Percentiles rank a stretch among this genome's conserved stretches.
Conservation (phyloP, 129 eudicot genomes). For the Flaveria trinervia region DNA sequence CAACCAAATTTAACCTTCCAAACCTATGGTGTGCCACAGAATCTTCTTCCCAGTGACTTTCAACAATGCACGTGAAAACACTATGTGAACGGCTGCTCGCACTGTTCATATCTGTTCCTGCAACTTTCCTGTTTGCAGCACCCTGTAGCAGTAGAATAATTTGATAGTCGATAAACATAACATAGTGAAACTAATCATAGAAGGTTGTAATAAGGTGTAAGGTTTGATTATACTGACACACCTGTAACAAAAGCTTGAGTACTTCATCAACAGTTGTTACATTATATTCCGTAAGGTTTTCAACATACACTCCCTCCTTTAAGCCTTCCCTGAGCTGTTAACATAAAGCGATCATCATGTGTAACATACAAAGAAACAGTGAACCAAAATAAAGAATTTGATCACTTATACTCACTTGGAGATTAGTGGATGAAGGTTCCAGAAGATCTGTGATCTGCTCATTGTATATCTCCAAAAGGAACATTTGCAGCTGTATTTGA, state of each 20-base stretch:
- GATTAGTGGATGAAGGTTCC: slow-evolving; percentile 80
- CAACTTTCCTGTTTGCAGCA: slow-evolving; percentile 82
- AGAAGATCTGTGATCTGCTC: slow-evolving; percentile 91
- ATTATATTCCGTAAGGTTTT: slow-evolving; percentile 64
- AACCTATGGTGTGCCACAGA: slow-evolving; percentile 71
- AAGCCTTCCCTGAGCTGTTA: slow-evolving; percentile 79
- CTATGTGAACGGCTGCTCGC: slow-evolving; percentile 95
- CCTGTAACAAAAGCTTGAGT: slow-evolving; percentile 78
- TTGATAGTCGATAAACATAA: slow-evolving; percentile 18
- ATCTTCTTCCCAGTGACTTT: slow-evolving; percentile 90
- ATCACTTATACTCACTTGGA: slow-evolving; percentile 54
- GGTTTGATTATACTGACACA: slow-evolving; percentile 35
- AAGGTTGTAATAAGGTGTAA: slow-evolving; percentile 2
- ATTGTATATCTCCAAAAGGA: slow-evolving; percentile 91
- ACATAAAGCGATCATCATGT: slow-evolving; percentile 16
- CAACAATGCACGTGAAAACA: slow-evolving; percentile 84
- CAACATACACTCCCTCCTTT: slow-evolving; percentile 88
- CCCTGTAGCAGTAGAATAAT: slow-evolving; percentile 49
- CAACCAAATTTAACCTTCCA: slow-evolving; percentile 87
- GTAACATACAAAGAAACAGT: slow-evolving; percentile 12
- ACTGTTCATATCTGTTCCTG: slow-evolving; percentile 90
- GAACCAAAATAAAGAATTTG: slow-evolving; percentile 6
- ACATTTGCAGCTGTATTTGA: slow-evolving; percentile 82
- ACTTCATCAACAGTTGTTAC: slow-evolving; percentile 72
- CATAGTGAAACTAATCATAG: slow-evolving; percentile 12